Evolutionary conservation across 2,329 filamentous ascomycete species (phyloP), one percentile per base, ranked within the genome.

Genomic region (Diaporthe sp.): DNA sequence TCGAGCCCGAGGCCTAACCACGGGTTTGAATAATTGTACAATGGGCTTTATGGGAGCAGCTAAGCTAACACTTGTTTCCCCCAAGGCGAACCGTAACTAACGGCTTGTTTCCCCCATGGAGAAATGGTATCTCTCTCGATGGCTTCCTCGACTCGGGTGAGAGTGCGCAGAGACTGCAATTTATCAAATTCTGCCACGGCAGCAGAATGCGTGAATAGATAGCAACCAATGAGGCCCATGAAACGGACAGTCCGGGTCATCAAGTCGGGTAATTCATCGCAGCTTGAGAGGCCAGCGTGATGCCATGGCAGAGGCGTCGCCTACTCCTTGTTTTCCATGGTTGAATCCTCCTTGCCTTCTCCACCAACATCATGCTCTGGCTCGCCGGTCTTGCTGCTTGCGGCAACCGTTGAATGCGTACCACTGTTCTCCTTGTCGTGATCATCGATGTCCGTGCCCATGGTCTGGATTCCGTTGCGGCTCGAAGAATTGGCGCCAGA

Each of bases 1-100:
- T 60, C 15, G 13, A 15, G 31, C 0, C 13, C 6, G 2, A 31
- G 19, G 0, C 0, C 0, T 5, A 7, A 13, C 4, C 19, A 57
- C 28, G 4, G 1, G 8, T 5, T 25, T 39, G 8, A 17, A 19
- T 49, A 8, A 7, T 60, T 7, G 28, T n/a, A 60, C 34, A 60
- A 15, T 25, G 34, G 19, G 9, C 5, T n/a, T 39, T n/a, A 7
- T 60, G 10, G 22, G 12, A 7, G 1, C 0, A 25, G 12, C 57
- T n/a, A 60, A 3, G 31, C 22, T 22, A 10, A 22, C 19, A n/a
- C 19, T 7, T 39, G 19, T n/a, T 13, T 19, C 10, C 5, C 55
- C 34, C 19, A 1, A 15, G 7, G 9, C 10, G 17, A 22, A 5
- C 51, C 44, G 13, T 17, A 55, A 28, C 13, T 9, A 19, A 13